Evolutionary conservation across 2,329 filamentous ascomycete genomes (phyloP), one percentile per base, ranked within the genome.

Genomic region (Mariannaea sp.): DNA sequence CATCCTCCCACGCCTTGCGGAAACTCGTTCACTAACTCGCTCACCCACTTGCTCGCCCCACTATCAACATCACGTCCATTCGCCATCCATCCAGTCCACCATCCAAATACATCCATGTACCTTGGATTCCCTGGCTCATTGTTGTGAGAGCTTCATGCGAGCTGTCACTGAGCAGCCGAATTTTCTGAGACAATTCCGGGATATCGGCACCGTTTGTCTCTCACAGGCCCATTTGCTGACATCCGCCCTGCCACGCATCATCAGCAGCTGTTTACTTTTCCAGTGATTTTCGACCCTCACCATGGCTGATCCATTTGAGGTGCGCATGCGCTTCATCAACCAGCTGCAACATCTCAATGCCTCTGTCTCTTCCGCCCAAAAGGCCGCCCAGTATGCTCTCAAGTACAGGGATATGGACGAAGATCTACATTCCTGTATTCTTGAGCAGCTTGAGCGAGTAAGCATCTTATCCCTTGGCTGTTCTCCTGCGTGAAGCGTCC

Each of bases 371-470:
- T 93, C 92, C 12, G 89, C 92, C 2, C 89, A 93, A 67, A 97
- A 97, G 76, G 90, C 92, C 3, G 93, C 94, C 22, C 88, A 92
- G 70, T 99, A 95, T 85, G 94, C 94, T 12, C 81, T 99, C 58
- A 96, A 92, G 73, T 90, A 96, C 75, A 86, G 86, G 61, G 92
- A 97, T 67, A 90, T 96, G 85, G 91, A 95, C 70, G 95, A 99
- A 76, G 94, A 99, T 73, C 77, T 99, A 64, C 94, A 99, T 73
- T 96, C 90, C 16, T 99, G 95, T 74, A 97, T 99, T 66, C 75
- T 99, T 36, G 94, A 99, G 75, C 93, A 97, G 73, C 81, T 99
- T 24, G 93, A 97, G 73, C 83, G 85, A 66, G 90, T 91, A 62
- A 40, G 49, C 43, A 26, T 14, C 26, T 14, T 35, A 3, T 26